Percentiles rank a stretch among this genome's conserved stretches.
Conservation (phyloP, 495 filamentous ascomycete species). For the Aspergillus carlsbadensis region DNA sequence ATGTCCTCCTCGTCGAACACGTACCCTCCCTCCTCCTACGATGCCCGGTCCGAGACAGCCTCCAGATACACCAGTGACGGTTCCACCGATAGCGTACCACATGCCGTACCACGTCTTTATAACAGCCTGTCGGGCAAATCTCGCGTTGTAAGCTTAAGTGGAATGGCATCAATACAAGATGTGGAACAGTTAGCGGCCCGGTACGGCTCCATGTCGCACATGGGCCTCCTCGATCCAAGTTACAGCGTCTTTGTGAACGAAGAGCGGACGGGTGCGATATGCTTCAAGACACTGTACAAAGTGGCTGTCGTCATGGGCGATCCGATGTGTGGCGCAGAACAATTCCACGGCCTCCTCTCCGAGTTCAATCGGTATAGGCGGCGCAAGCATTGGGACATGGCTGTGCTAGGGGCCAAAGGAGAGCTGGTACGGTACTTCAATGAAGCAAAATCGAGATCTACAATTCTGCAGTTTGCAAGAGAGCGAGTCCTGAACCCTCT, state of each 20-base stretch:
- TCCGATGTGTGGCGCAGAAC: constrained; percentile 31
- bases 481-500: constrained; percentile 44
- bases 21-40: too few relatives aligned
- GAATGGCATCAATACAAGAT: too few relatives aligned
- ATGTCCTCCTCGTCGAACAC: too few relatives aligned
- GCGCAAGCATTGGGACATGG: constrained; percentile 27
- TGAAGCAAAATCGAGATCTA: constrained; percentile 29
- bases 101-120: too few relatives aligned
- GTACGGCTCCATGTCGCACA: constrained; percentile 42
- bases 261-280: constrained; percentile 32
- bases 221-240: constrained; percentile 45
- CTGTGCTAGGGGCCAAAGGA: constrained; percentile 39
- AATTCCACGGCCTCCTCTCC: constrained; percentile 26
- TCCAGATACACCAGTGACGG: too few relatives aligned
- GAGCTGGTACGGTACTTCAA: constrained; percentile 6
- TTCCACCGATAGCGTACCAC: too few relatives aligned
- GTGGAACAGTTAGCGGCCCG: constrained; percentile 25
- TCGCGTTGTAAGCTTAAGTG: too few relatives aligned
- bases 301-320: constrained; percentile 42
- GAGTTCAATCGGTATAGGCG: constrained; percentile 39
- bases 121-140: too few relatives aligned
- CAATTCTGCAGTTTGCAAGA: constrained; percentile 38
- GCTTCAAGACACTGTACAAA: constrained; percentile 37
- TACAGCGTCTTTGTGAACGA: constrained; percentile 44
- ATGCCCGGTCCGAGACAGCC: too few relatives aligned